Percentiles rank a stretch among this genome's conserved stretches.
phyloP scores from a whole-genome alignment of 768 basidiomycete species.

The Pisolithus sp. region DNA sequence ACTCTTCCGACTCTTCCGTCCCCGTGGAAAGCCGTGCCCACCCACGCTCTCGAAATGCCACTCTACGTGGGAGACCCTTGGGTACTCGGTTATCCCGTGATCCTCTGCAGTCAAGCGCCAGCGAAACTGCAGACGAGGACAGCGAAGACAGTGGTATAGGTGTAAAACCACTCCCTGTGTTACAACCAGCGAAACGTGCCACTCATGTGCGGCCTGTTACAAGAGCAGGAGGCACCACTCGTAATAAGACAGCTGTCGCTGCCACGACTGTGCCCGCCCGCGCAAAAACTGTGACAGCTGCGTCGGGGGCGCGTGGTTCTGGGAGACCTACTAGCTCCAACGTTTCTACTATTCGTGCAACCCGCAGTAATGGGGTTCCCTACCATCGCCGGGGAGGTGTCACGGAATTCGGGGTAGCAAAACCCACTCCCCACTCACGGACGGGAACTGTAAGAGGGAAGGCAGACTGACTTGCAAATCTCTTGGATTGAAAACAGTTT shows the following conservation, averaged over 20 bases:
- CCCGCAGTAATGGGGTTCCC: slow-evolving; percentile 4
- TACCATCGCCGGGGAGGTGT: slow-evolving; percentile 9
- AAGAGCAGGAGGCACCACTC: slow-evolving; percentile 10
- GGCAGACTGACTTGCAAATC: slow-evolving; percentile 6
- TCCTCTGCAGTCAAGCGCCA: slow-evolving; percentile 14
- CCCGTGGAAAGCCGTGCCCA: slow-evolving; percentile 3
- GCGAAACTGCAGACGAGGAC: slow-evolving; percentile 14
- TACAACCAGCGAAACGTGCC: slow-evolving; percentile 20
- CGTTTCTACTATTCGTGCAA: slow-evolving; percentile 9
- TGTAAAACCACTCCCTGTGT: slow-evolving; percentile 21
- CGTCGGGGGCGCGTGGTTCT: slow-evolving; percentile 8
- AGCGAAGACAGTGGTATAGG: slow-evolving; percentile 7
- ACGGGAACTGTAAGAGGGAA: slow-evolving; percentile 18
- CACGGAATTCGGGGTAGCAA: slow-evolving; percentile 9
- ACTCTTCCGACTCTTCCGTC: slow-evolving; percentile 26
- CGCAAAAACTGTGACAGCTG: slow-evolving; percentile 5
- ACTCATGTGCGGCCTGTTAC: slow-evolving; percentile 20
- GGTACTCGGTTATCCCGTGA: slow-evolving; percentile 6
- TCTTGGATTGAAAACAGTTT: neutral
- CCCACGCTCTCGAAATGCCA: slow-evolving; percentile 18
- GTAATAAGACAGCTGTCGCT: slow-evolving; percentile 13
- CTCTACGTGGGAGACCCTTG: slow-evolving; percentile 19
- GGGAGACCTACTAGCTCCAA: slow-evolving; percentile 6
- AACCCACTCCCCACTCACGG: slow-evolving; percentile 23
- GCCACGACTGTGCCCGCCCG: slow-evolving; percentile 8